These are phyloP conservation scores for Starmerella cellae DNA, from an alignment of 805 yeast genomes.

Conservation along the genomic window DNA sequence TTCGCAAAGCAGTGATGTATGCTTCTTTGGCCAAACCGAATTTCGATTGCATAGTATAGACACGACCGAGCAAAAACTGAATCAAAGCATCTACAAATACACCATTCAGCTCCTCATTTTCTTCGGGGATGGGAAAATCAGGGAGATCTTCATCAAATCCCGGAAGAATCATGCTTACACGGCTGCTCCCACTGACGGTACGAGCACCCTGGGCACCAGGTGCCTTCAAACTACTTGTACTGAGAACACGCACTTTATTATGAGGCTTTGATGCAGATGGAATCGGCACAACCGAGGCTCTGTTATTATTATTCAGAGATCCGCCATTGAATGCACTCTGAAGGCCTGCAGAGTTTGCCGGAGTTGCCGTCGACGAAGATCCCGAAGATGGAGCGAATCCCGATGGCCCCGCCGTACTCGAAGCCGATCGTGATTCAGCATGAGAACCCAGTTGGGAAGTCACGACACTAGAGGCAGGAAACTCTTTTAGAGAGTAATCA, in stretches of 20 bases:
- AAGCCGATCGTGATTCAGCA: background rate
- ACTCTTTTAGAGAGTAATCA: background rate
- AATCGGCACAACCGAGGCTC: background rate
- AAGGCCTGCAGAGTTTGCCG: background rate
- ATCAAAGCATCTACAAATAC: constrained; percentile 76
- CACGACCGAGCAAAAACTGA: constrained; percentile 71
- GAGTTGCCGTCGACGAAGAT: background rate
- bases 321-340: background rate
- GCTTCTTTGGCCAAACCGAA: constrained; percentile 78
- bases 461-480: background rate
- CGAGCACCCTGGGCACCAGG: constrained; percentile 11
- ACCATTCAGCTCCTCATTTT: constrained; percentile 50
- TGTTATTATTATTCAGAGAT: background rate
- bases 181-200: constrained; percentile 13
- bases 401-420: background rate
- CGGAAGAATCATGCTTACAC: constrained; percentile 14
- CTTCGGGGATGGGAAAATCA: background rate
- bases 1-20: constrained; percentile 69
- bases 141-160: constrained; percentile 9
- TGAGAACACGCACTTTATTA: constrained; percentile 7
- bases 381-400: background rate
- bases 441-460: background rate
- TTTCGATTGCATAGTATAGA: constrained; percentile 70
- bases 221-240: constrained; percentile 17
- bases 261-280: background rate